Base-by-base conservation (phyloP, 1,284 basidiomycete genomes). In the Boletus mariae region DNA sequence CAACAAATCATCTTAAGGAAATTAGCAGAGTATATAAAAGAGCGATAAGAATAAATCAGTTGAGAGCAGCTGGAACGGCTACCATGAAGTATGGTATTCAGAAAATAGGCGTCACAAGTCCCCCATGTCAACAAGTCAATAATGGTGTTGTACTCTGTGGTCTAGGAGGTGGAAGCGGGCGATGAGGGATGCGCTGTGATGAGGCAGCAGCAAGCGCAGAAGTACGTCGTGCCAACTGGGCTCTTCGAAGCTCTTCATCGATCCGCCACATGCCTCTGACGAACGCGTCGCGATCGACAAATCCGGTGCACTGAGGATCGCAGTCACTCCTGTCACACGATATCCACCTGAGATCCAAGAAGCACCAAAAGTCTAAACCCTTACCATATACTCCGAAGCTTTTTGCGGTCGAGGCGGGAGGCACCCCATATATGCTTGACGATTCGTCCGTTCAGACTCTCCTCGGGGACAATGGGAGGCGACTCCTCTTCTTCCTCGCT, bases 191-290 rank as follows among this genome's bases (percentile, higher is more conserved):
- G 43, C 66, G 70, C 31, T 70, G 70, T 10, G 69, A 71, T 5
- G 66, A 68, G 26, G 66, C 70, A 2, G 57, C 69, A 29, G 59
- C 70, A 34, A 72, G 68, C 12, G 74, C 75, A 31, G 74, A 68
- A 23, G 69, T 69, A 42, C 75, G 74, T 17, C 61, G 63, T 13
- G 59, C 62, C 37, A 78, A 64, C 59, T 84, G 80, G 13, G 77
- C 75, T 44, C 79, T 78, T 13, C 85, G 75, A n/a, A 92, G 76
- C 61, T 90, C 89, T 66, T 91, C 88, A 69, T 92, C 90, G 35
- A 92, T 88, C 20, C 81, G 78, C 87, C 87, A 90, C 87, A 91
- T 90, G 38, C 88, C 90, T 54, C 75, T 78, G 29, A 82, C 78
- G 62, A 92, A 92, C 15, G 73, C 73, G 10, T 87, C 86, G 5